phyloP scores from a whole-genome alignment of 441 rosid genomes.

The Pelargonium australe region DNA sequence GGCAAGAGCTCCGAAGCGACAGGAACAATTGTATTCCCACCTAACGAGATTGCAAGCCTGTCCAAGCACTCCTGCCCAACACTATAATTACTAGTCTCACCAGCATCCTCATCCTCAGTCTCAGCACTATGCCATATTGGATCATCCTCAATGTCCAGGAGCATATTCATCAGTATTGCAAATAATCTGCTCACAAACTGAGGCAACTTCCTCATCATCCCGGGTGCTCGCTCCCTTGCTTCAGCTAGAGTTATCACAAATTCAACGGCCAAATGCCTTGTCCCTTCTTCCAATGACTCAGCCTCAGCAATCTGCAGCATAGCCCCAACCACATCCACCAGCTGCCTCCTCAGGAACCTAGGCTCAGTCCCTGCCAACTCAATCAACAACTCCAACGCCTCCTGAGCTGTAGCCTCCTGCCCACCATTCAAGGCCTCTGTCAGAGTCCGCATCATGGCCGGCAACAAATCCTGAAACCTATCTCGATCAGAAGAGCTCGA shows the following conservation, averaged over 20 bases:
- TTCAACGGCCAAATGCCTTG: conserved; percentile 85
- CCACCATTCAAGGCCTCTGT: conserved; percentile 87
- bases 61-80: conserved; percentile 98
- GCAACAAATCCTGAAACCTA: conserved; percentile 89
- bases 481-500: conserved; percentile 68
- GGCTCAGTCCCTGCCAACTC: conserved; percentile 97
- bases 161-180: conserved; percentile 80
- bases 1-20: conserved; percentile 94
- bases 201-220: conserved; percentile 97
- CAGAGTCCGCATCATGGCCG: conserved; percentile 89
- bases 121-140: conserved; percentile 91
- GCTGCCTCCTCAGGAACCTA: conserved; percentile 73
- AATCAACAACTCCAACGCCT: conserved; percentile 88
- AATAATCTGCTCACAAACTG: conserved; percentile 88
- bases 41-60: conserved; percentile 81
- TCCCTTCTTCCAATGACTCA: conserved; percentile 84
- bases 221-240: conserved; percentile 95
- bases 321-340: conserved; percentile 81
- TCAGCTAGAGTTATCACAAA: conserved; percentile 86
- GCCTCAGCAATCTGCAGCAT: conserved; percentile 98
- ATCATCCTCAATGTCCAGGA: conserved; percentile 88
- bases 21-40: conserved; percentile 94
- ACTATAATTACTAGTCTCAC: conserved; percentile 83
- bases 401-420: conserved; percentile 89
- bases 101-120: conserved; percentile 89